Evolutionary conservation across 2,329 filamentous ascomycete genomes (phyloP).

Genomic region (Furcasterigmium furcatum): DNA sequence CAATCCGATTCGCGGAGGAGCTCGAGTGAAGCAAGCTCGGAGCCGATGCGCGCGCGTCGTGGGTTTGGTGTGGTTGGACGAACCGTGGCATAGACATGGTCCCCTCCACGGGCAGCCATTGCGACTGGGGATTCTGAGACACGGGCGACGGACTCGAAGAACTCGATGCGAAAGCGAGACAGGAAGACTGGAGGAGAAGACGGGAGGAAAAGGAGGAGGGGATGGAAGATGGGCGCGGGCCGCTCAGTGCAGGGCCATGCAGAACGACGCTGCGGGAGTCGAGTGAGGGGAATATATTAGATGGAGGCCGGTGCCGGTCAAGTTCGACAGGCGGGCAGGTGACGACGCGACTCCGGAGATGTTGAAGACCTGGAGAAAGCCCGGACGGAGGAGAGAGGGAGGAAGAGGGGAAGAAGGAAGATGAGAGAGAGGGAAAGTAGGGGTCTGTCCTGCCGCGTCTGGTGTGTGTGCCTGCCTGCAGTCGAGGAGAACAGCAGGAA

Average conservation of each 20-base stretch:
- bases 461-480: too few species aligned
- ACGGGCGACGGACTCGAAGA: not conserved
- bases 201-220: conserved; percentile 5
- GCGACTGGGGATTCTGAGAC: conserved; percentile 13
- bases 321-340: too few species aligned
- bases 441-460: too few species aligned
- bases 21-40: not conserved
- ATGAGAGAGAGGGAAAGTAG: too few species aligned
- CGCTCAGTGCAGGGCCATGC: too few species aligned
- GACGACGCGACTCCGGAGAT: too few species aligned
- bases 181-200: conserved; percentile 5
- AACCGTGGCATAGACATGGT: conserved; percentile 57
- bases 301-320: too few species aligned
- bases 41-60: not conserved
- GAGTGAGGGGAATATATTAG: too few species aligned
- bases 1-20: conserved; percentile 5
- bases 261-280: too few species aligned
- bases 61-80: conserved; percentile 21
- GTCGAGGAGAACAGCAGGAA: too few species aligned
- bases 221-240: conserved; percentile 10
- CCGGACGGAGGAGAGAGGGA: conserved; percentile 5
- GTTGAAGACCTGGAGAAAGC: not conserved
- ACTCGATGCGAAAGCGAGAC: conserved; percentile 8
- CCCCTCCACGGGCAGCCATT: conserved; percentile 36
- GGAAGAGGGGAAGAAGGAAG: conserved; percentile 5